Evolutionary conservation across 2,329 filamentous ascomycete genomes (phyloP).

Genomic region (Ophiostoma montium): DNA sequence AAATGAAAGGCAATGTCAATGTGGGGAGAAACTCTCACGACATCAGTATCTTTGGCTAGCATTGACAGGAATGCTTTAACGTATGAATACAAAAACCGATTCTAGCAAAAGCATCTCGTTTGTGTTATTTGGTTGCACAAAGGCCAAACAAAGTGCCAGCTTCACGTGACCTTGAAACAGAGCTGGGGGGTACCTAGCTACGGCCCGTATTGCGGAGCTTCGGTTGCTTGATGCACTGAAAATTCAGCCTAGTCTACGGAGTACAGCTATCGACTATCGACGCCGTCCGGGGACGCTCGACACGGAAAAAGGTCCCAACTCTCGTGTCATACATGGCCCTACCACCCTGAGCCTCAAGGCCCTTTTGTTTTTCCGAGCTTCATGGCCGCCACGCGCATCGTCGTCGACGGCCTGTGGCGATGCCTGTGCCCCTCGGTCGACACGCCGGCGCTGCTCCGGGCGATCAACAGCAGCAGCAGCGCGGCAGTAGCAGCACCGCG

Average conservation of each 20-base stretch:
- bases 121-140: no score
- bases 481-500: slow-evolving; percentile 5
- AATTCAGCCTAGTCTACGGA: background rate
- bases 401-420: slow-evolving; percentile 47
- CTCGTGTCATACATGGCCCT: background rate
- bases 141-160: no score
- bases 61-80: no score
- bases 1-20: background rate
- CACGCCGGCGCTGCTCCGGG: slow-evolving; percentile 21
- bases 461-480: slow-evolving; percentile 13
- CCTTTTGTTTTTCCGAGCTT: background rate
- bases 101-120: no score
- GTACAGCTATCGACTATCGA: no score
- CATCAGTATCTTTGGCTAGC: no score
- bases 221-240: background rate
- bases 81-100: no score
- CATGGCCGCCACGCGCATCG: slow-evolving; percentile 26
- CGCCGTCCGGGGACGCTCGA: no score
- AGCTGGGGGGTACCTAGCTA: no score
- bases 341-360: background rate
- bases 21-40: background rate
- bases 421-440: slow-evolving; percentile 47
- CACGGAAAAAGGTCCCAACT: background rate
- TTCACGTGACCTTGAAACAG: no score
- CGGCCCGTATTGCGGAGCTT: background rate